Percentiles rank a stretch among this genome's conserved stretches.
These are phyloP conservation scores for Panicum hallii DNA, from an alignment of 202 grass and related monocot genomes.

Conservation along the genomic window DNA sequence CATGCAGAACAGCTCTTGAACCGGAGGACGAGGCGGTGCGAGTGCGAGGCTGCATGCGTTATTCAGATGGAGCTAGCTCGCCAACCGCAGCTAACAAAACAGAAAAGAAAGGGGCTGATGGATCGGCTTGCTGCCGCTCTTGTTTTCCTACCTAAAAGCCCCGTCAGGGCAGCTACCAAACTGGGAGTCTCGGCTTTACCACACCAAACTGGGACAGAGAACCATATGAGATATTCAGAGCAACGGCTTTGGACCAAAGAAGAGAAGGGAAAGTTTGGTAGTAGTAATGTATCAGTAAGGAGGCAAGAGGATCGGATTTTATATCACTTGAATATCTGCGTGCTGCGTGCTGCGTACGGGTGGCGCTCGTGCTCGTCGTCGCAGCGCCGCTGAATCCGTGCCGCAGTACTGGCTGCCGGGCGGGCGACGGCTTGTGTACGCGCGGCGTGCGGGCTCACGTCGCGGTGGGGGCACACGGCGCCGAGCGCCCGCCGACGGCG, in stretches of 20 bases:
- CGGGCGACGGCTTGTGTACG: too few species aligned
- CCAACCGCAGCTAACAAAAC: slow-evolving; percentile 51
- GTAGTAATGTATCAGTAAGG: too few species aligned
- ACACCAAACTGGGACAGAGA: not conserved
- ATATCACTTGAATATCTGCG: too few species aligned
- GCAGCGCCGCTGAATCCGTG: too few species aligned
- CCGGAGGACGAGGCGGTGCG: not conserved
- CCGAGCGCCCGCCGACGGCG: too few species aligned
- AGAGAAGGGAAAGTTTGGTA: too few species aligned
- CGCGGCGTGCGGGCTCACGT: too few species aligned
- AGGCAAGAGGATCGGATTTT: too few species aligned
- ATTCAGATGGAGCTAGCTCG: slow-evolving; percentile 34
- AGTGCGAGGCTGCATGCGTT: not conserved
- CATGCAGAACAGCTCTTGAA: not conserved
- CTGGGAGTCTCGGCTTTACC: not conserved
- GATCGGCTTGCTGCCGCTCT: not conserved
- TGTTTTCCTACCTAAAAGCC: slow-evolving; percentile 57
- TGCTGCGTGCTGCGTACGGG: too few species aligned
- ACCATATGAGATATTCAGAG: slow-evolving; percentile 4
- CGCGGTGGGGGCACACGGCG: too few species aligned
- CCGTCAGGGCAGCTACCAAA: slow-evolving; percentile 31
- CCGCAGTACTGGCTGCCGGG: too few species aligned
- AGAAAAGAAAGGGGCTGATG: not conserved
- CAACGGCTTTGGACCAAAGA: not conserved
- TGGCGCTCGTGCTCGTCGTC: too few species aligned